Conservation (phyloP, 768 basidiomycete species). For the Lactarius evosmus region DNA sequence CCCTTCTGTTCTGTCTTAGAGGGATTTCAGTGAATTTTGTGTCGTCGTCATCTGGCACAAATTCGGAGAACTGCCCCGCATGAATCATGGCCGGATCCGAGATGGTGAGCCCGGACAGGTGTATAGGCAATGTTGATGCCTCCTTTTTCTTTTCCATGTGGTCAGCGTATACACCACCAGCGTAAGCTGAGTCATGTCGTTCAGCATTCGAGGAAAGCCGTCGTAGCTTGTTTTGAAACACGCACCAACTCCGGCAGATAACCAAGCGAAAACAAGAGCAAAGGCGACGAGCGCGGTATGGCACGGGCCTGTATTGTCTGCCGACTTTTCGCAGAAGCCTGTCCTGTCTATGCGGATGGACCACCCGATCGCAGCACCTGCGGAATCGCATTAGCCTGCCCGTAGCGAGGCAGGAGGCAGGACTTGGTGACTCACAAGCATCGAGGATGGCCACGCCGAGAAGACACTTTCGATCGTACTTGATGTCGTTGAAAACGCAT, state of each 20-base stretch:
- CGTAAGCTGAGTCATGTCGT: conserved; percentile 4
- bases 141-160: conserved; percentile 3
- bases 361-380: conserved; percentile 17
- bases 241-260: conserved; percentile 7
- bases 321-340: not conserved
- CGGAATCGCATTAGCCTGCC: not conserved
- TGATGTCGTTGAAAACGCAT: conserved; percentile 13
- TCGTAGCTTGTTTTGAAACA: not conserved
- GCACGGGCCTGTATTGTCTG: not conserved
- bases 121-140: conserved; percentile 9
- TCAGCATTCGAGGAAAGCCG: not conserved
- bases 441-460: conserved; percentile 12
- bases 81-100: conserved; percentile 10
- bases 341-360: conserved; percentile 8
- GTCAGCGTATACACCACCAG: not conserved
- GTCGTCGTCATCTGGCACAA: not conserved
- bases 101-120: conserved; percentile 1
- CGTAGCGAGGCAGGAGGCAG: not conserved
- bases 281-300: conserved; percentile 2
- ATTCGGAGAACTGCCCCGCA: conserved; percentile 7
- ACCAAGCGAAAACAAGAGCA: conserved; percentile 15
- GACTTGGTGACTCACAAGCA: not conserved
- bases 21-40: conserved; percentile 3
- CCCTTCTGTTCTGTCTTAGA: not conserved
- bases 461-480: conserved; percentile 6